Evolutionary conservation across 192 early-diverging fungal species (phyloP).

Genomic region (Mortierella hygrophila): DNA sequence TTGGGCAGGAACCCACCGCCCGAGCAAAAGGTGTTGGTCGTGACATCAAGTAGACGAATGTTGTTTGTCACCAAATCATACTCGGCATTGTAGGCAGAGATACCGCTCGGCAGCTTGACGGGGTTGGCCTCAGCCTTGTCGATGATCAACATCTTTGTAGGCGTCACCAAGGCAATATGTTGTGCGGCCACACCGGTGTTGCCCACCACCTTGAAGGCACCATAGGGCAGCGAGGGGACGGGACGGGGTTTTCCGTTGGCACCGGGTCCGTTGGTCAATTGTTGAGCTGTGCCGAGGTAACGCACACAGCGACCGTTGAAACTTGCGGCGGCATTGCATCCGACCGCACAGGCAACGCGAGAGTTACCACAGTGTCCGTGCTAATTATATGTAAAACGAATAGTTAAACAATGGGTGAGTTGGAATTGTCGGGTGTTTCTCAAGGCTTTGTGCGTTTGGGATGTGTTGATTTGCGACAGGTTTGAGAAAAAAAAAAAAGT

Average conservation of each 20-base stretch:
- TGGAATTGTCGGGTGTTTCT: not conserved
- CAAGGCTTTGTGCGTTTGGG: not conserved
- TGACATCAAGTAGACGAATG: conserved; percentile 56
- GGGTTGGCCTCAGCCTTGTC: conserved; percentile 66
- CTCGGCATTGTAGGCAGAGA: conserved; percentile 57
- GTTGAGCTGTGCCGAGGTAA: not conserved
- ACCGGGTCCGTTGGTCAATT: not conserved
- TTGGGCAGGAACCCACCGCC: conserved; percentile 66
- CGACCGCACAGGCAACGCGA: conserved; percentile 34
- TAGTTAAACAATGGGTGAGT: not conserved
- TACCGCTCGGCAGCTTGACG: conserved; percentile 46
- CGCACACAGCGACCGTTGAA: conserved; percentile 36
- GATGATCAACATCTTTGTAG: conserved; percentile 67
- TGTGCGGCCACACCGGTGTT: conserved; percentile 65
- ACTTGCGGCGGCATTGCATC: conserved; percentile 39
- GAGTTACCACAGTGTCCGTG: conserved; percentile 54
- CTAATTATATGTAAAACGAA: conserved; percentile 2
- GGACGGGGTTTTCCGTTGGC: conserved; percentile 25
- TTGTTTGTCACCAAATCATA: conserved; percentile 60
- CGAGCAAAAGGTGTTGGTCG: conserved; percentile 70
- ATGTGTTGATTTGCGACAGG: not conserved
- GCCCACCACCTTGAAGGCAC: conserved; percentile 59
- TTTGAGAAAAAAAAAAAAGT: not conserved
- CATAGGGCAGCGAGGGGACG: conserved; percentile 40
- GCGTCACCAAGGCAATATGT: conserved; percentile 56